These are phyloP conservation scores for Acorus calamus DNA, from an alignment of 106 monocot species.

Conservation along the genomic window DNA sequence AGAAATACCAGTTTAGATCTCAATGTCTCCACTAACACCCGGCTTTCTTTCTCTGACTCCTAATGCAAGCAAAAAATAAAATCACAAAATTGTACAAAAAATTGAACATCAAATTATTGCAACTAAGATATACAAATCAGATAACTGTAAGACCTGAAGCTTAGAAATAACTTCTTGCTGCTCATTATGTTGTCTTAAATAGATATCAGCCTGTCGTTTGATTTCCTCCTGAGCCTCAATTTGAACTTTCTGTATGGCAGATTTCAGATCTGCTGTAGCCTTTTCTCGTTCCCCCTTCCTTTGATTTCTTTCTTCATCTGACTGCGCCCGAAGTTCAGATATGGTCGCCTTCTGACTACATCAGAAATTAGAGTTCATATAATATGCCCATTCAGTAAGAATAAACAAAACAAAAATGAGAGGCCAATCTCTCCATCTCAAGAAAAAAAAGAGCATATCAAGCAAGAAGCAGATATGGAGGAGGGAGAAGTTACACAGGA, in stretches of 20 bases:
- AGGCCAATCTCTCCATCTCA: too few relatives aligned
- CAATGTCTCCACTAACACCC: constrained; percentile 62
- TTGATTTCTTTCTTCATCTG: constrained; percentile 77
- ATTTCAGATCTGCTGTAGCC: constrained; percentile 69
- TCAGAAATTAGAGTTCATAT: background rate
- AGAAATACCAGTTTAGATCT: constrained; percentile 71
- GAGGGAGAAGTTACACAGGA: too few relatives aligned
- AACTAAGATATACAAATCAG: constrained; percentile 1
- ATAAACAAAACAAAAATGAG: background rate
- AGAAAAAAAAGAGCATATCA: too few relatives aligned
- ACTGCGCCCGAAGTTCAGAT: constrained; percentile 70
- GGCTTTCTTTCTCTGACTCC: constrained; percentile 84
- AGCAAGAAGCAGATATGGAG: too few relatives aligned
- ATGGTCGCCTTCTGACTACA: constrained; percentile 72
- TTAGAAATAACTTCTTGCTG: constrained; percentile 78
- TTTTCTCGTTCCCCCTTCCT: constrained; percentile 83
- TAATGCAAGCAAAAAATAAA: constrained; percentile 16
- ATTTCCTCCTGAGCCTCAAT: constrained; percentile 81
- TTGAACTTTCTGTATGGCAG: constrained; percentile 63
- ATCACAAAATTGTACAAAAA: background rate
- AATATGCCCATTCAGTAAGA: background rate
- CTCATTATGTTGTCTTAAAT: constrained; percentile 59
- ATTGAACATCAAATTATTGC: background rate
- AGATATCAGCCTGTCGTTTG: constrained; percentile 55
- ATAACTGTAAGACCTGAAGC: constrained; percentile 51